A percentile compares a stretch with the other conserved stretches of the same genome.
These are phyloP conservation scores for Penicillium turbatum DNA, from an alignment of 495 filamentous ascomycete species.

Conservation along the genomic window DNA sequence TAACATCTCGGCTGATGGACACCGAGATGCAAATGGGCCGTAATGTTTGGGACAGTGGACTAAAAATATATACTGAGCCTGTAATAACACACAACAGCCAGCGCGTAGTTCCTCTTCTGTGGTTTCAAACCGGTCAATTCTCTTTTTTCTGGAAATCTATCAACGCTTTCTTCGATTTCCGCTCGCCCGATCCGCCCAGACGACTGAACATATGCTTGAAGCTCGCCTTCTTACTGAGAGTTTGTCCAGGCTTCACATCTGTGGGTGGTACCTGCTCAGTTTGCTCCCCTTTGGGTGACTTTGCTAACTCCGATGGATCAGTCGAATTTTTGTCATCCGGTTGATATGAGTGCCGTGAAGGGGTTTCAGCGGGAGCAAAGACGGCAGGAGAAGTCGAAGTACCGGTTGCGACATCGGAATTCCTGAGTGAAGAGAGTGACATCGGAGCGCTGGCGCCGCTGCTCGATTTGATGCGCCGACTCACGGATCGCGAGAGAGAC, in stretches of 20 bases:
- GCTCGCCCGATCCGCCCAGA: constrained; percentile 6
- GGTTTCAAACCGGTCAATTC: neutral
- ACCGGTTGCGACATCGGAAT: neutral
- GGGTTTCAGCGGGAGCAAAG: neutral
- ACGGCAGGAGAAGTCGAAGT: constrained; percentile 13
- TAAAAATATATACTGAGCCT: too few relatives aligned
- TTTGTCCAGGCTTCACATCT: neutral
- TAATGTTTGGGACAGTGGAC: too few relatives aligned
- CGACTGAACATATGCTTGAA: constrained; percentile 23
- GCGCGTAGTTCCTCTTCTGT: neutral
- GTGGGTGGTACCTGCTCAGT: neutral
- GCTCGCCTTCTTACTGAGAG: constrained; percentile 15
- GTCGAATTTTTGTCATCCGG: neutral
- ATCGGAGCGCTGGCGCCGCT: constrained; percentile 28
- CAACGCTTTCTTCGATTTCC: neutral
- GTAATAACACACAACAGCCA: neutral
- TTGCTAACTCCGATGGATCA: neutral
- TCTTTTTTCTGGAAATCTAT: neutral
- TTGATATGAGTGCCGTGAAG: neutral
- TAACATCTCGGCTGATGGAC: too few relatives aligned
- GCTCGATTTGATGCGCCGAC: constrained; percentile 32
- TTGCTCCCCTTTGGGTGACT: neutral
- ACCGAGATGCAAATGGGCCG: too few relatives aligned
- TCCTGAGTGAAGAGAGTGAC: constrained; percentile 17
- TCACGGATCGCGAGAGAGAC: constrained; percentile 34